Evolutionary conservation across 768 basidiomycete species (phyloP).

Genomic region (Mycena belliarum): DNA sequence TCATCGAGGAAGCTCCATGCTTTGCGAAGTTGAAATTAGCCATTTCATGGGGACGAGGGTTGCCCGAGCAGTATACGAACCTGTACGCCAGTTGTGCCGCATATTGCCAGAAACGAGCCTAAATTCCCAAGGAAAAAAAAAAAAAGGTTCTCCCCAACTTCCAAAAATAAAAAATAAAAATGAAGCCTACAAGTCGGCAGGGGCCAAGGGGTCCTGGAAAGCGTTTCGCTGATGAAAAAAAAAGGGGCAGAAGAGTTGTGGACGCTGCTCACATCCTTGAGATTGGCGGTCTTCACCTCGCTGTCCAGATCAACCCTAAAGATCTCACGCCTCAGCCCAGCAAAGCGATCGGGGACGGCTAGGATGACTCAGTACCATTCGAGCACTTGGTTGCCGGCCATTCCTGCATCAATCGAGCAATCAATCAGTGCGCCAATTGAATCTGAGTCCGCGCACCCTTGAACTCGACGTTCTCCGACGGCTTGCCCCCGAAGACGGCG

Average conservation of each 20-base stretch:
- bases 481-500: slow-evolving; percentile 60
- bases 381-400: slow-evolving; percentile 65
- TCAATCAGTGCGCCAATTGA: no score
- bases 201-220: slow-evolving; percentile 41
- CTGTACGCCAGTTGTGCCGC: slow-evolving; percentile 52
- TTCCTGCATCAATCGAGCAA: slow-evolving; percentile 31
- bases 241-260: neutral
- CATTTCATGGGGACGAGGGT: neutral
- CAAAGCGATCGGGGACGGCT: no score
- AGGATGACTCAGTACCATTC: no score
- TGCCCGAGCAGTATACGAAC: slow-evolving; percentile 32
- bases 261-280: slow-evolving; percentile 42
- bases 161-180: no score
- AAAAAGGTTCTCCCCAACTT: neutral
- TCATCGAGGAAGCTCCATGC: slow-evolving; percentile 49
- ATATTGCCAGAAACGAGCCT: slow-evolving; percentile 47
- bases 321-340: neutral
- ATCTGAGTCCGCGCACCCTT: slow-evolving; percentile 46
- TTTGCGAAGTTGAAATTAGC: slow-evolving; percentile 18
- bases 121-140: neutral
- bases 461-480: slow-evolving; percentile 49
- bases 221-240: neutral
- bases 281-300: slow-evolving; percentile 58
- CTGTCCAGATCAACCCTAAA: slow-evolving; percentile 48
- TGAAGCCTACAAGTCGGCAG: slow-evolving; percentile 42